A percentile compares a stretch with the other conserved stretches of the same genome.
phyloP scores from a whole-genome alignment of 2,329 filamentous ascomycete species.

The Falciphora oryzae region DNA sequence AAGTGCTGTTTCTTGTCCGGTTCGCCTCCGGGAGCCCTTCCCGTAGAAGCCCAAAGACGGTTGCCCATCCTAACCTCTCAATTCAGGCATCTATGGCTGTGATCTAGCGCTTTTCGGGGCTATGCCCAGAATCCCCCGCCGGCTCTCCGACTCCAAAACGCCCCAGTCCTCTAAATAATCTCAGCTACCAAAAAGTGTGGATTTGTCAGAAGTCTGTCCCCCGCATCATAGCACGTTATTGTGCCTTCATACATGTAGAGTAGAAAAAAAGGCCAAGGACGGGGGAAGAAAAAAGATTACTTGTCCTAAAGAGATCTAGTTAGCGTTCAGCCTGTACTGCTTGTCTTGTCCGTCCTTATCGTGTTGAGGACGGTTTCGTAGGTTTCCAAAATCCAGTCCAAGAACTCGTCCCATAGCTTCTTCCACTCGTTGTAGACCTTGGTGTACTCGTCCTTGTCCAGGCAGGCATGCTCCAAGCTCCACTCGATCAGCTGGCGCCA shows the following conservation, averaged over 20 bases:
- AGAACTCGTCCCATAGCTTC: constrained; percentile 52
- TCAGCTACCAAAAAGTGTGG: background rate
- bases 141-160: background rate
- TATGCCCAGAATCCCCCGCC: background rate
- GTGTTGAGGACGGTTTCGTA: constrained; percentile 23
- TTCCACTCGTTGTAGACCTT: constrained; percentile 42
- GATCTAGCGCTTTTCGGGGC: background rate
- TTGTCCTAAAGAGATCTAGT: background rate
- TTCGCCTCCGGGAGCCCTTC: too few species aligned
- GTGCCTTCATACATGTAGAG: background rate
- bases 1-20: too few species aligned
- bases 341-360: background rate
- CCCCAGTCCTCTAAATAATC: background rate
- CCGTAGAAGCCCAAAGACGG: background rate
- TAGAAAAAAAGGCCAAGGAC: background rate
- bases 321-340: background rate
- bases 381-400: constrained; percentile 42
- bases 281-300: background rate
- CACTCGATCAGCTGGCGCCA: constrained; percentile 64
- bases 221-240: background rate
- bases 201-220: background rate
- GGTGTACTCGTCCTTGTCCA: constrained; percentile 41
- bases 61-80: too few species aligned
- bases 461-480: constrained; percentile 57
- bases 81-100: background rate